These are phyloP conservation scores for Orobanche coerulescens DNA, from an alignment of 257 asterid species.

Conservation along the genomic window DNA sequence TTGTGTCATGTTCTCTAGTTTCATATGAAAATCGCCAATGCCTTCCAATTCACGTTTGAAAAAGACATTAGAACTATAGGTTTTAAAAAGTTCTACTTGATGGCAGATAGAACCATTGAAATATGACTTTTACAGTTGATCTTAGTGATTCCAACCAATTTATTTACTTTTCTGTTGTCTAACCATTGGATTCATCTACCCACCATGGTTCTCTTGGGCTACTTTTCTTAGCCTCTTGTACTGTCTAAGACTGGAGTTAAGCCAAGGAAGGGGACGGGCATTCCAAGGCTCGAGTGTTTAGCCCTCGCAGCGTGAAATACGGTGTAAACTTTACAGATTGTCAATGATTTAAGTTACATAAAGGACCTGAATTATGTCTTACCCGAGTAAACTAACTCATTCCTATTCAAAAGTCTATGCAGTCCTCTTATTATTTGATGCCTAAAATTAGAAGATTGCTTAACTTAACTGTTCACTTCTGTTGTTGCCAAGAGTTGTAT, in stretches of 20 bases:
- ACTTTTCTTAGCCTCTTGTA: neutral
- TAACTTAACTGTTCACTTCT: neutral
- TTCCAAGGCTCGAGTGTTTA: neutral
- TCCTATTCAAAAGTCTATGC: neutral
- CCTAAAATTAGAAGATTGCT: neutral
- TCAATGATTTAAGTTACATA: neutral
- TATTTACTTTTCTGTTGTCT: constrained; percentile 8
- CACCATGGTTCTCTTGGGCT: neutral
- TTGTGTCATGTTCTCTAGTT: neutral
- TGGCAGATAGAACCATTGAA: constrained; percentile 3
- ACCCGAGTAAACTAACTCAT: neutral
- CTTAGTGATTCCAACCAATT: constrained; percentile 9
- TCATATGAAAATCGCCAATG: neutral
- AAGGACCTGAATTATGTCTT: neutral
- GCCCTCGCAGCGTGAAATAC: neutral
- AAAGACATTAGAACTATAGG: neutral
- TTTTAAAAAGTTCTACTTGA: constrained; percentile 8
- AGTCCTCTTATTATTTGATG: neutral
- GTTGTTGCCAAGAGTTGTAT: constrained; percentile 8
- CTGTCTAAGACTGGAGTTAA: neutral
- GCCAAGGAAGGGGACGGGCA: neutral
- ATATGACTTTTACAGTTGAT: constrained; percentile 1
- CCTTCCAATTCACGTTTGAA: neutral
- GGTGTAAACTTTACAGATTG: neutral
- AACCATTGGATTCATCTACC: neutral